Conservation (phyloP, 1,139 yeast species). For the Hyphopichia khmerensis region DNA sequence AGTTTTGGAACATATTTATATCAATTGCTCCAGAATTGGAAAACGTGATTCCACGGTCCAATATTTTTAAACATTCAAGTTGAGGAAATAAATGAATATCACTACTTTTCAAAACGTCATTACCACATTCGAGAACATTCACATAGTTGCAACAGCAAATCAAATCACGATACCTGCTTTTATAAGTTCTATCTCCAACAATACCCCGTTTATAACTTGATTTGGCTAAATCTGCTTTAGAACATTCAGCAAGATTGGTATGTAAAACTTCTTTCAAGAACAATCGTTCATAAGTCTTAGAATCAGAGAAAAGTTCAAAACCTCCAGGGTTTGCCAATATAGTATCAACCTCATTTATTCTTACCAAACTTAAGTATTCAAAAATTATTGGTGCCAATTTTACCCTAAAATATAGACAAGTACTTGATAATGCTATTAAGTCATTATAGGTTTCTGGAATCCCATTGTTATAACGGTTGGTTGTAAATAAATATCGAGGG, state of each 20-base stretch:
- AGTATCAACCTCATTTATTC: slow-evolving; percentile 30
- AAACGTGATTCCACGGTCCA: slow-evolving; percentile 12
- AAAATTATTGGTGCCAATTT: slow-evolving; percentile 22
- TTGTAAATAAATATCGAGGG: slow-evolving; percentile 12
- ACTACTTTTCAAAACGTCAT: slow-evolving; percentile 14
- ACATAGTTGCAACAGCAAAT: slow-evolving; percentile 21
- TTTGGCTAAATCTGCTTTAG: slow-evolving; percentile 20
- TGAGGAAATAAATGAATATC: slow-evolving; percentile 19
- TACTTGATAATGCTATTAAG: slow-evolving; percentile 22
- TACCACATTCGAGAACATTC: slow-evolving; percentile 27
- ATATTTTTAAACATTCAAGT: slow-evolving; percentile 19
- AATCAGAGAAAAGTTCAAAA: slow-evolving; percentile 22
- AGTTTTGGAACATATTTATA: neutral
- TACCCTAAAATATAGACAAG: slow-evolving; percentile 23
- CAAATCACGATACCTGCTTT: slow-evolving; percentile 17
- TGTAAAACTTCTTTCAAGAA: slow-evolving; percentile 22
- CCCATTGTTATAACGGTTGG: slow-evolving; percentile 10
- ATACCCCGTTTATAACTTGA: slow-evolving; percentile 15
- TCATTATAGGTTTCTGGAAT: slow-evolving; percentile 7
- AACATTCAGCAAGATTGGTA: slow-evolving; percentile 17
- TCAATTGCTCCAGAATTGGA: neutral
- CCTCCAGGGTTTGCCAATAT: slow-evolving; percentile 21
- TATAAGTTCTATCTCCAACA: slow-evolving; percentile 14
- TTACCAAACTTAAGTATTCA: slow-evolving; percentile 21
- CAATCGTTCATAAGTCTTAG: slow-evolving; percentile 18